Percentiles rank a stretch among this genome's conserved stretches.
phyloP scores from a whole-genome alignment of 768 basidiomycete genomes.

The Rhizopogon sp. region DNA sequence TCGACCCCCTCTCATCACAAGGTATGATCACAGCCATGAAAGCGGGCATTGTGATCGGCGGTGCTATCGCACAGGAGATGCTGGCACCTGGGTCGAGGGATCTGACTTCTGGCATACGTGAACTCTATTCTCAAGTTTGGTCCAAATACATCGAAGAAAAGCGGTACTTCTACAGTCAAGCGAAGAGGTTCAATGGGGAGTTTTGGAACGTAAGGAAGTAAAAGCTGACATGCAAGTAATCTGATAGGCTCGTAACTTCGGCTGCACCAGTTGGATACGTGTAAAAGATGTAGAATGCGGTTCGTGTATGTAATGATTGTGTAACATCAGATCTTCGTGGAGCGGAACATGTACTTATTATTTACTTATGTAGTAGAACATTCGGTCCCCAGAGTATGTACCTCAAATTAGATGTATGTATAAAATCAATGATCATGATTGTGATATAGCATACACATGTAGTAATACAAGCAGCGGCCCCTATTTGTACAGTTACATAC shows the following conservation, averaged over 20 bases:
- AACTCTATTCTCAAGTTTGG: conserved; percentile 4
- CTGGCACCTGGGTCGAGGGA: neutral
- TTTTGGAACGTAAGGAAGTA: conserved; percentile 1
- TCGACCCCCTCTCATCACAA: conserved; percentile 36
- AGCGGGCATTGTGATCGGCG: conserved; percentile 22
- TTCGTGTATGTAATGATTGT: neutral
- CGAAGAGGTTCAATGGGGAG: conserved; percentile 1
- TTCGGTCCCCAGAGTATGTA: too few relatives aligned
- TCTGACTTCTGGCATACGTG: neutral
- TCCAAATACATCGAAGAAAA: conserved; percentile 1
- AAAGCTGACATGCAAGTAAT: neutral
- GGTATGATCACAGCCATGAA: conserved; percentile 34
- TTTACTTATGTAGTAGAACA: too few relatives aligned
- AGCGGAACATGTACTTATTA: too few relatives aligned
- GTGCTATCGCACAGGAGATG: conserved; percentile 1
- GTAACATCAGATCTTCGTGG: too few relatives aligned
- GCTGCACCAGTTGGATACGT: neutral
- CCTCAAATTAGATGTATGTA: neutral
- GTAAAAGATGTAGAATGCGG: neutral
- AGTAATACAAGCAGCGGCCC: too few relatives aligned
- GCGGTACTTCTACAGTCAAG: conserved; percentile 1
- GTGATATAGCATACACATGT: too few relatives aligned
- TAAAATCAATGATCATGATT: too few relatives aligned
- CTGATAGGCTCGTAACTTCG: neutral
- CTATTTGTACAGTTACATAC: too few relatives aligned